A percentile compares a stretch with the other conserved stretches of the same genome.
Conservation (phyloP, 83 land plant genomes). For the Thuja plicata region DNA sequence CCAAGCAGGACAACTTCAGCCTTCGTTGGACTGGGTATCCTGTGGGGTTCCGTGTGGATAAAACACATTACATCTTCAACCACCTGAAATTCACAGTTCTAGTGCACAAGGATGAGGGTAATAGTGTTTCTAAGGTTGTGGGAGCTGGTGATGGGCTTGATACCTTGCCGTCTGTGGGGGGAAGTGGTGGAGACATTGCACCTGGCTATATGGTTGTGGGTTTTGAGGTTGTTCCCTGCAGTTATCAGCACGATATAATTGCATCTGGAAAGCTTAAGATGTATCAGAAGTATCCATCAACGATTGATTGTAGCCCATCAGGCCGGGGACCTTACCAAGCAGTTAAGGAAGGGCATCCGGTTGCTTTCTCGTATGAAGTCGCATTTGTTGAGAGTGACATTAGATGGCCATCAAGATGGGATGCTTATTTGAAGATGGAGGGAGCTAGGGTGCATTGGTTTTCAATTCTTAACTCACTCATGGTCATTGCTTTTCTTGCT, state of each 20-base stretch:
- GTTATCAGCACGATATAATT: constrained; percentile 30
- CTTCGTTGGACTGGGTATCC: constrained; percentile 79
- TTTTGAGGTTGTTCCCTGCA: constrained; percentile 68
- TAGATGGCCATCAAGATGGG: constrained; percentile 78
- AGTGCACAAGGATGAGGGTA: constrained; percentile 72
- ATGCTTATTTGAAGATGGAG: constrained; percentile 60
- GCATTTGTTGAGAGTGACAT: constrained; percentile 57
- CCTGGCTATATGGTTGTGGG: constrained; percentile 72
- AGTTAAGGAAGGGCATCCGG: constrained; percentile 40
- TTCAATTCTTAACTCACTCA: constrained; percentile 54
- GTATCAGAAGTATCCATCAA: constrained; percentile 39
- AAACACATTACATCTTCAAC: constrained; percentile 59
- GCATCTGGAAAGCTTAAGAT: constrained; percentile 35
- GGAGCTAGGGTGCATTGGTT: constrained; percentile 73
- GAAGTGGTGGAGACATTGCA: constrained; percentile 14
- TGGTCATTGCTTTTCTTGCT: constrained; percentile 67
- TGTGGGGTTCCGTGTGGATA: constrained; percentile 51
- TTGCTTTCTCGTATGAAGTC: constrained; percentile 65
- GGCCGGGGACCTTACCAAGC: constrained; percentile 26
- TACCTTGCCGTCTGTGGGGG: constrained; percentile 18
- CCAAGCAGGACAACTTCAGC: constrained; percentile 36
- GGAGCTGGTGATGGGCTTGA: constrained; percentile 77
- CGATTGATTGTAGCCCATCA: constrained; percentile 39
- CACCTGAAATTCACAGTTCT: constrained; percentile 78
- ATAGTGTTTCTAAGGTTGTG: constrained; percentile 55